Percentiles rank a stretch among this genome's conserved stretches.
Evolutionary conservation across 2,329 filamentous ascomycete genomes (phyloP).

Genomic region (Botryotinia calthae): DNA sequence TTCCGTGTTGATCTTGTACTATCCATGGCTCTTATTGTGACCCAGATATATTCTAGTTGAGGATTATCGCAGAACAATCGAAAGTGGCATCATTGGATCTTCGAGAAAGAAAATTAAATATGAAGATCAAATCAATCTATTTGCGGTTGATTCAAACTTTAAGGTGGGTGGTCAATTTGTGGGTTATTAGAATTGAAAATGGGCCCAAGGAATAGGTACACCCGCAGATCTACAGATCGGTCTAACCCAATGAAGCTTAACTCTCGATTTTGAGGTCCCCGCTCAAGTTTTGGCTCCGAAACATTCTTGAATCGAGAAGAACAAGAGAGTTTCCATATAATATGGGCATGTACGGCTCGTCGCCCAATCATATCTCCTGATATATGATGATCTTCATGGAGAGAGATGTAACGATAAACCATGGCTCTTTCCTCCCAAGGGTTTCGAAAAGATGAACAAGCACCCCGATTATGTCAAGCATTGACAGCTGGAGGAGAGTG

Average conservation of each 20-base stretch:
- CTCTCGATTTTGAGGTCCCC: neutral
- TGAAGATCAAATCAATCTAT: neutral
- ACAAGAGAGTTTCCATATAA: neutral
- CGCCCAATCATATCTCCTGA: neutral
- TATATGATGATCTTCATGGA: neutral
- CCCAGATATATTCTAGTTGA: no score
- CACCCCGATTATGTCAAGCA: neutral
- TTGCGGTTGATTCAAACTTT: neutral
- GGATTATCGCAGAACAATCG: neutral
- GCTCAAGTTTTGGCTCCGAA: neutral
- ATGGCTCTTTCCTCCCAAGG: neutral
- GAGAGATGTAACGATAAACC: neutral
- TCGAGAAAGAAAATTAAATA: neutral
- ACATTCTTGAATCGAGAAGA: neutral
- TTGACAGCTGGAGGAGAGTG: neutral
- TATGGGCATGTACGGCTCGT: neutral
- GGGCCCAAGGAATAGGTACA: neutral
- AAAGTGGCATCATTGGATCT: neutral
- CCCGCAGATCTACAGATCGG: neutral
- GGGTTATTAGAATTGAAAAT: neutral
- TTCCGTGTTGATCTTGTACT: neutral
- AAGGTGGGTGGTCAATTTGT: neutral
- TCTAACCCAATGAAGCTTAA: neutral
- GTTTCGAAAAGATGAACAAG: neutral
- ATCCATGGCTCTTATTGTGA: neutral